Conservation (phyloP, 331 rosid species). For the Quercus tomentella region DNA sequence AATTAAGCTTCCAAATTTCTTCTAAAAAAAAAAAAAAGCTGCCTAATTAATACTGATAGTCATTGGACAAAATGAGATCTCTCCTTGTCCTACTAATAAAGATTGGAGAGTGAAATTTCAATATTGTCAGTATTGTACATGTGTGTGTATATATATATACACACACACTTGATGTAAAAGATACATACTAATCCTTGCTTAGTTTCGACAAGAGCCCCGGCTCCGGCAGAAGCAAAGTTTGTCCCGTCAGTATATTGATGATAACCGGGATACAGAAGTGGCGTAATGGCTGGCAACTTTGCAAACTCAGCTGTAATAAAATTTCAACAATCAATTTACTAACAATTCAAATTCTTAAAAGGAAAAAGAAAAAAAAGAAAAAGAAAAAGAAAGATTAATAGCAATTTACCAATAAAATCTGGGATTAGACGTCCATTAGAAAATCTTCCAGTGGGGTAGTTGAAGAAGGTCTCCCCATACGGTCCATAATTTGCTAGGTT, state of each 20-base stretch:
- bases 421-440: neutral
- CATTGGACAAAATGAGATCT: too few relatives aligned
- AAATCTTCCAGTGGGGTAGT: neutral
- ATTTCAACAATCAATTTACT: too few relatives aligned
- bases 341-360: neutral
- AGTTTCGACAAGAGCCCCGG: conserved; percentile 52
- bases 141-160: too few relatives aligned
- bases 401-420: neutral
- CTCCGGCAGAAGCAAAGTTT: conserved; percentile 59
- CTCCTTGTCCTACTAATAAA: too few relatives aligned
- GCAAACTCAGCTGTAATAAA: neutral
- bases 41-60: too few relatives aligned
- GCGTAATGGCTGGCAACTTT: neutral
- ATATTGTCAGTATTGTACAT: too few relatives aligned
- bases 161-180: neutral
- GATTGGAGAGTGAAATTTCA: too few relatives aligned
- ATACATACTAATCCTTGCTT: conserved; percentile 31
- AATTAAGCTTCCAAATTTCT: too few relatives aligned
- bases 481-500: neutral
- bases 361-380: neutral
- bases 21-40: too few relatives aligned
- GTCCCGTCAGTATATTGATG: conserved; percentile 19
- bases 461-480: neutral
- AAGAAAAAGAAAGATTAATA: too few relatives aligned
- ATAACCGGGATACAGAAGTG: neutral